Evolutionary conservation across 371 early-diverging fungal genomes (phyloP).

Genomic region (Saksenaea oblongispora): DNA sequence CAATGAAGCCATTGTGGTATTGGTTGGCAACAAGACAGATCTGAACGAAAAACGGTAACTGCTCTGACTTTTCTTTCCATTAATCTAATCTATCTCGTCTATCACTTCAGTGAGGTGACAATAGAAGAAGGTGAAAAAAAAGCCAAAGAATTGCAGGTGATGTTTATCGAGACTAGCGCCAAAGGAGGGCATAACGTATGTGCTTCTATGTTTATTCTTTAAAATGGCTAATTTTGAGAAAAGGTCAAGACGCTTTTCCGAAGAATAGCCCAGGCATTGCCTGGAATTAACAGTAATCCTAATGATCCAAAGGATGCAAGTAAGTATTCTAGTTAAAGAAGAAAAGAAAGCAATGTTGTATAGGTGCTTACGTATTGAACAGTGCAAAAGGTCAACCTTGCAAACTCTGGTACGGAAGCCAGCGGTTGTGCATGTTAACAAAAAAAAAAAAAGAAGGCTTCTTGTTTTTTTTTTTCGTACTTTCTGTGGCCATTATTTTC

Average conservation of each 20-base stretch:
- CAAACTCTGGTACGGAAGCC: conserved; percentile 14
- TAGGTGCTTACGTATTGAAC: not conserved
- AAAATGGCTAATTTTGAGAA: not conserved
- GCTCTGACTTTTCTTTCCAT: not conserved
- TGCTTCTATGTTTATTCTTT: not conserved
- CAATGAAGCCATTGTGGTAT: conserved; percentile 94
- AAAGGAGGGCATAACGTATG: conserved; percentile 94
- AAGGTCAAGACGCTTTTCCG: conserved; percentile 89
- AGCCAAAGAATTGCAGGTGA: conserved; percentile 89
- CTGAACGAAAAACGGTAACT: conserved; percentile 83
- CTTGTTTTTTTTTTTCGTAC: too few species aligned
- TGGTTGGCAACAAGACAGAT: conserved; percentile 99
- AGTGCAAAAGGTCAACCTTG: conserved; percentile 31
- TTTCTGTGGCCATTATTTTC: too few species aligned
- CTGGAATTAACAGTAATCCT: conserved; percentile 78
- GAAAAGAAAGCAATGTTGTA: not conserved
- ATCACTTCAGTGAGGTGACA: conserved; percentile 74
- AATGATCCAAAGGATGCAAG: conserved; percentile 36
- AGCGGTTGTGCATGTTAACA: conserved; percentile 23
- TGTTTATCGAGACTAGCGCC: conserved; percentile 97
- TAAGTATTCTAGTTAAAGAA: conserved; percentile 13
- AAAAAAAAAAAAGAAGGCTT: not conserved
- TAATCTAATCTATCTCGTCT: not conserved
- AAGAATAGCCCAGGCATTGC: conserved; percentile 94
- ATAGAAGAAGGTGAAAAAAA: conserved; percentile 95